Percentiles rank a stretch among this genome's conserved stretches.
These are phyloP conservation scores for Blastomyces gilchristii DNA, from an alignment of 2,329 filamentous ascomycete genomes.

Conservation along the genomic window DNA sequence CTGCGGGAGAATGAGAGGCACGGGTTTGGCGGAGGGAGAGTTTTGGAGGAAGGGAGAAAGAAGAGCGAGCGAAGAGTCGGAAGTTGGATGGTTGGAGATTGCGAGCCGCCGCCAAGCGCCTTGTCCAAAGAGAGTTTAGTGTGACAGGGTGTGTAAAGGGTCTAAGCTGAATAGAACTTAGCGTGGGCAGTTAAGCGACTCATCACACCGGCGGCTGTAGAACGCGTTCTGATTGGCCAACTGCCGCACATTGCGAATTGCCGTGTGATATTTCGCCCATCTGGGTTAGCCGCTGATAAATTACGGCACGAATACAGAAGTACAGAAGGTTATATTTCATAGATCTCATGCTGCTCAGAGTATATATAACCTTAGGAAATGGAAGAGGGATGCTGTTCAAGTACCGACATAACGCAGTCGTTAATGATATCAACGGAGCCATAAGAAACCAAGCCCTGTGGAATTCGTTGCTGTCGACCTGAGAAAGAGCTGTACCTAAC, in stretches of 20 bases:
- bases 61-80: slow-evolving; percentile 12
- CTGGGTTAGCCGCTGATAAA: neutral
- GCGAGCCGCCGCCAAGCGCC: neutral
- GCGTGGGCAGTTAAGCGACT: neutral
- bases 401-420: neutral
- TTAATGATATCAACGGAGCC: neutral
- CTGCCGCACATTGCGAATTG: neutral
- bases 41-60: slow-evolving; percentile 10
- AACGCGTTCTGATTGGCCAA: neutral
- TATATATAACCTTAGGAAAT: neutral
- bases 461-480: neutral
- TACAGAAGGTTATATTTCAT: neutral
- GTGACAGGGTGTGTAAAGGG: too few species aligned
- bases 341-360: neutral
- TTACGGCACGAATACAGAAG: neutral
- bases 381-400: neutral
- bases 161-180: neutral
- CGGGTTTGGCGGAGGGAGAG: slow-evolving; percentile 11
- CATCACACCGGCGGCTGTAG: neutral
- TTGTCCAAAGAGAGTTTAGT: neutral
- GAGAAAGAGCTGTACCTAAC: too few species aligned
- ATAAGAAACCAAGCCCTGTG: neutral
- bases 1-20: slow-evolving; percentile 14
- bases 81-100: slow-evolving; percentile 9
- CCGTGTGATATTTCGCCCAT: neutral